Evolutionary conservation across 2,329 filamentous ascomycete species (phyloP).

Genomic region (Aspergillus melleus): DNA sequence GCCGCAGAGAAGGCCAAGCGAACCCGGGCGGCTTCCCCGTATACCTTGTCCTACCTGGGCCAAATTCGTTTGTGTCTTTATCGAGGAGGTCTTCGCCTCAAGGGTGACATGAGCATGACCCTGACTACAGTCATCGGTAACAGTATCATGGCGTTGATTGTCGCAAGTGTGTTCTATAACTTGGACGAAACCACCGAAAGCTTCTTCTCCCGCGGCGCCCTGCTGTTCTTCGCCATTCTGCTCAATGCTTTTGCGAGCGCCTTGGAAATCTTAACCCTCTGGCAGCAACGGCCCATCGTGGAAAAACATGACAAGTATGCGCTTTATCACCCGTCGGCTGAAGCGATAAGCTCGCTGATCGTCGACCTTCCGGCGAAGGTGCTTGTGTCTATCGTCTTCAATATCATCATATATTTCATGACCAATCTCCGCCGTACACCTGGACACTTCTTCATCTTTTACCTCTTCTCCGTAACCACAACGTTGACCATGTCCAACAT

Average conservation of each 20-base stretch:
- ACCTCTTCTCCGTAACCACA: slow-evolving; percentile 71
- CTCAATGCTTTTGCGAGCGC: slow-evolving; percentile 79
- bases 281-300: slow-evolving; percentile 85
- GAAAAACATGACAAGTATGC: slow-evolving; percentile 87
- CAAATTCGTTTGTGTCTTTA: slow-evolving; percentile 77
- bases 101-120: slow-evolving; percentile 72
- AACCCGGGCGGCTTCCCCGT: slow-evolving; percentile 68
- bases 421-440: slow-evolving; percentile 73
- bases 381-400: slow-evolving; percentile 70
- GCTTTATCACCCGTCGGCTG: slow-evolving; percentile 86
- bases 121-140: slow-evolving; percentile 66
- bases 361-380: slow-evolving; percentile 83
- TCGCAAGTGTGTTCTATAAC: slow-evolving; percentile 78
- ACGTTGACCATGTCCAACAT: slow-evolving; percentile 82
- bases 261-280: slow-evolving; percentile 80
- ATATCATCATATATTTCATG: slow-evolving; percentile 82
- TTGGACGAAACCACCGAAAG: slow-evolving; percentile 62
- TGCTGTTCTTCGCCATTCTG: slow-evolving; percentile 82
- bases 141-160: slow-evolving; percentile 70
- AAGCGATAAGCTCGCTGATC: slow-evolving; percentile 82
- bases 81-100: slow-evolving; percentile 73
- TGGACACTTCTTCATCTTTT: slow-evolving; percentile 81
- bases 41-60: slow-evolving; percentile 73
- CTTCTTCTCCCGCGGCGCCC: slow-evolving; percentile 74
- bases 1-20: slow-evolving; percentile 41